Conservation (phyloP, 228 moss, liverwort and hornwort genomes). For the Sphagnum magellanicum region DNA sequence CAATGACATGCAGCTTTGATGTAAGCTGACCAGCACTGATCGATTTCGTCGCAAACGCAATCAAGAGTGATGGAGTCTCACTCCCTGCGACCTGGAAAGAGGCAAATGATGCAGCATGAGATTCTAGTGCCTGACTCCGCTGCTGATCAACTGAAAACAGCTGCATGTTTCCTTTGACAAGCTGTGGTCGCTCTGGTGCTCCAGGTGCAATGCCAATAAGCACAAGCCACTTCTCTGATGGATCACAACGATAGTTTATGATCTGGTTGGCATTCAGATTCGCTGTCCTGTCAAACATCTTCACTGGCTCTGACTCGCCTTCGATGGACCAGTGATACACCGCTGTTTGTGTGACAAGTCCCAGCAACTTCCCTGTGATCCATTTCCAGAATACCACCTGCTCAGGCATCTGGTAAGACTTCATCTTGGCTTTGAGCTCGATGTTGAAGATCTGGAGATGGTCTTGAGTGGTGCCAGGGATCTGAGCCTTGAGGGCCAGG, state of each 20-base stretch:
- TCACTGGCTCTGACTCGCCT: conserved; percentile 81
- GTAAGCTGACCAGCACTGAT: conserved; percentile 87
- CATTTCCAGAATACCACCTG: conserved; percentile 99
- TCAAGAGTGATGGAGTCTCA: conserved; percentile 76
- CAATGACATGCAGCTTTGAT: conserved; percentile 95
- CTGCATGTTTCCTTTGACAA: conserved; percentile 94
- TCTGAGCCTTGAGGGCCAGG: conserved; percentile 93
- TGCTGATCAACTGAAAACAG: conserved; percentile 90
- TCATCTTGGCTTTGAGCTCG: conserved; percentile 89
- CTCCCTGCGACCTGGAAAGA: conserved; percentile 88
- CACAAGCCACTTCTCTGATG: conserved; percentile 90
- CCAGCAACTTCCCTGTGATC: conserved; percentile 75
- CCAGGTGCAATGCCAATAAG: conserved; percentile 91
- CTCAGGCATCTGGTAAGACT: conserved; percentile 84
- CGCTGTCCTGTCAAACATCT: conserved; percentile 84
- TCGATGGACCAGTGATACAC: conserved; percentile 89
- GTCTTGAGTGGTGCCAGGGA: conserved; percentile 85
- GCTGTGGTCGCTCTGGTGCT: conserved; percentile 76
- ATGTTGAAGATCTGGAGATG: conserved; percentile 96
- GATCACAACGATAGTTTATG: conserved; percentile 90
- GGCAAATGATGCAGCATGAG: conserved; percentile 82
- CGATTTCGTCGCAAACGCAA: conserved; percentile 90
- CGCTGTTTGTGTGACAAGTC: conserved; percentile 80
- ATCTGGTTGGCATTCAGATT: conserved; percentile 77
- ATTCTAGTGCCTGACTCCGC: conserved; percentile 86